These are phyloP conservation scores for Gossypium arboreum DNA, from an alignment of 345 rosid species.

Conservation along the genomic window DNA sequence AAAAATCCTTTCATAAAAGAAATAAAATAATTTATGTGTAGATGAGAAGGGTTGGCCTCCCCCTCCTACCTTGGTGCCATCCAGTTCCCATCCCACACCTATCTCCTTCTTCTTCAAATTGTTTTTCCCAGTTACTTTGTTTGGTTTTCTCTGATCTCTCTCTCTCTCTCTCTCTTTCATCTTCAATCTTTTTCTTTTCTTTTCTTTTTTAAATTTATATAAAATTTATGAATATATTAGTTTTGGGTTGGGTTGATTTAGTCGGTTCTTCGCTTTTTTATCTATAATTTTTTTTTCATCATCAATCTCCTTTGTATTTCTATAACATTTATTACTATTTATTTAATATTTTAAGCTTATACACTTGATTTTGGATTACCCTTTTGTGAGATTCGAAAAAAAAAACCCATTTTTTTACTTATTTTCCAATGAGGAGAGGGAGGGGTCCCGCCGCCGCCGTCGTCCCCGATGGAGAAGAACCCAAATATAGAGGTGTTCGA, in stretches of 20 bases:
- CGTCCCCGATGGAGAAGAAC: slow-evolving; percentile 30
- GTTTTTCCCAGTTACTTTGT: not conserved
- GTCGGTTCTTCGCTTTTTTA: not conserved
- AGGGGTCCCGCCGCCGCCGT: slow-evolving; percentile 44
- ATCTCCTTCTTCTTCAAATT: slow-evolving; percentile 14
- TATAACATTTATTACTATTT: not conserved
- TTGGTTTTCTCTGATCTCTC: not conserved
- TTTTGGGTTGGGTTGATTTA: slow-evolving; percentile 1
- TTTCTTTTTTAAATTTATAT: not conserved
- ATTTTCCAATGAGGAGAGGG: slow-evolving; percentile 50
- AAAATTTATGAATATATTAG: slow-evolving; percentile 4
- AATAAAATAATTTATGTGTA: slow-evolving; percentile 20
- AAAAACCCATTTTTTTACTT: not conserved
- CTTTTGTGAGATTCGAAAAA: not conserved
- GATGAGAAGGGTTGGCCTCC: slow-evolving; percentile 28
- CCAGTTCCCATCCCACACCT: slow-evolving; percentile 23
- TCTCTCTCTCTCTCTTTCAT: not conserved
- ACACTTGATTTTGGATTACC: not conserved
- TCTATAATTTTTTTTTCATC: not conserved
- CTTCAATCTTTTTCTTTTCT: not conserved
- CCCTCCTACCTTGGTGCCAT: slow-evolving; percentile 21
- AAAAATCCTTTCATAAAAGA: not conserved
- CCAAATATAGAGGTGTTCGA: slow-evolving; percentile 82
- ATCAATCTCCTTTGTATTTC: not conserved
- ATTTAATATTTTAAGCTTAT: not conserved